Evolutionary conservation across 2,329 filamentous ascomycete species (phyloP), one percentile per base, ranked within the genome.

Genomic region (Microdochium paspali): DNA sequence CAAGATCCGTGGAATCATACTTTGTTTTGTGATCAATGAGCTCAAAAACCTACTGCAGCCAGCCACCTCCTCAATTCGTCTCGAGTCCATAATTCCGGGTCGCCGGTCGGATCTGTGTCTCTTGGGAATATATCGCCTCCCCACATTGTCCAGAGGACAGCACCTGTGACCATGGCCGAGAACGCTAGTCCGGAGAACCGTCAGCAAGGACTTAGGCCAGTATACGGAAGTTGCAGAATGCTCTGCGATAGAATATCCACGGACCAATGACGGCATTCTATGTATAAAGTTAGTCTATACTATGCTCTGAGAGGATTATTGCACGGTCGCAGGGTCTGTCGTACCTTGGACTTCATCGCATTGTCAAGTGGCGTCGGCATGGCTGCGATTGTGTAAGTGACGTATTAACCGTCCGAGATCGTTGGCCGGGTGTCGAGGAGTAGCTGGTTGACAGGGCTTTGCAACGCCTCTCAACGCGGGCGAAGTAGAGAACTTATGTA

Each of bases 1-100:
- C 3, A 15, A 31, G 44, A 24, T 18, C 32, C 24, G 23, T 21
- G 48, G 23, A 15, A 30, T 4, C 32, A 7, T 20, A 21, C 35
- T 21, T 5, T 10, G 18, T 21, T 12, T 20, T 7, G 35, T 21
- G 9, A 25, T 20, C 45, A 28, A 39, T 21, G 24, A 32, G 13
- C 23, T 44, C 42, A 32, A 12, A 35, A 47, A 72, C 84, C 67
- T 76, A 95, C 91, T 57, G 78, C 79, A 43, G 80, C 80, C 45
- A 97, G 71, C 90, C 90, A 97, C 58, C 83, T 73, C 51, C 80
- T 76, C 65, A 95, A 72, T 59, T 97, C 88, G 44, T 89, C 84
- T 48, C 76, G 73, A 0, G 87, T 89, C 91, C 91, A 97, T 10
- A 60, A 63, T 35, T 73, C 69, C 35, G 70, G 80, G 70, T 88